These are phyloP conservation scores for Skeletonema tropicum DNA, from an alignment of 108 stramenopile species.

Conservation along the genomic window DNA sequence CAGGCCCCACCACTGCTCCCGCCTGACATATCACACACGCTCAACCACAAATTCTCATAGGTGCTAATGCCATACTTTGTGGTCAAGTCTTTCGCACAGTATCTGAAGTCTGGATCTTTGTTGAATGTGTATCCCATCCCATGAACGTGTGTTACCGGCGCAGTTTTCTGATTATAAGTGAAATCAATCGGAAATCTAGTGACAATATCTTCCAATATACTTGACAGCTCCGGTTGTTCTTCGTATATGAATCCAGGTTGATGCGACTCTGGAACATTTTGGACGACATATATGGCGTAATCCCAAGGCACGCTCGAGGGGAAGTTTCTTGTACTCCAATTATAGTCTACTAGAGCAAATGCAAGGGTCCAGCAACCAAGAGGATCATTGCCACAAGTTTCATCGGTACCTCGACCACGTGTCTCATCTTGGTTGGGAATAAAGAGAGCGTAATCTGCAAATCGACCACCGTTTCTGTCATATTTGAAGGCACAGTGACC, in stretches of 20 bases:
- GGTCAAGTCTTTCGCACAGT: constrained; percentile 22
- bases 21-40: constrained; percentile 38
- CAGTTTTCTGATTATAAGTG: constrained; percentile 13
- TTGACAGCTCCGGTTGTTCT: constrained; percentile 11
- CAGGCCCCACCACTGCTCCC: constrained; percentile 43
- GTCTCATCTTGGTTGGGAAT: constrained; percentile 45
- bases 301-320: constrained; percentile 42
- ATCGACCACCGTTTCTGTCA: constrained; percentile 19
- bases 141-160: constrained; percentile 12
- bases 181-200: constrained; percentile 45
- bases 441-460: constrained; percentile 45
- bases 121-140: constrained; percentile 45
- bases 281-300: constrained; percentile 36
- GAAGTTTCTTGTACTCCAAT: constrained; percentile 33
- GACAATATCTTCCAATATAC: constrained; percentile 28
- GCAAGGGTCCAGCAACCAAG: constrained; percentile 43
- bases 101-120: constrained; percentile 44
- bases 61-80: constrained; percentile 34
- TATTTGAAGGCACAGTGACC: constrained; percentile 50
- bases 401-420: constrained; percentile 20
- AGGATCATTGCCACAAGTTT: constrained; percentile 39
- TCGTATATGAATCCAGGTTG: constrained; percentile 23
- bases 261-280: constrained; percentile 24
- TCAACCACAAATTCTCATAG: constrained; percentile 45
- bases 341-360: constrained; percentile 44